Percentiles rank a stretch among this genome's conserved stretches.
Evolutionary conservation across 2,329 filamentous ascomycete species (phyloP).

Genomic region (Trichoderma sp.): DNA sequence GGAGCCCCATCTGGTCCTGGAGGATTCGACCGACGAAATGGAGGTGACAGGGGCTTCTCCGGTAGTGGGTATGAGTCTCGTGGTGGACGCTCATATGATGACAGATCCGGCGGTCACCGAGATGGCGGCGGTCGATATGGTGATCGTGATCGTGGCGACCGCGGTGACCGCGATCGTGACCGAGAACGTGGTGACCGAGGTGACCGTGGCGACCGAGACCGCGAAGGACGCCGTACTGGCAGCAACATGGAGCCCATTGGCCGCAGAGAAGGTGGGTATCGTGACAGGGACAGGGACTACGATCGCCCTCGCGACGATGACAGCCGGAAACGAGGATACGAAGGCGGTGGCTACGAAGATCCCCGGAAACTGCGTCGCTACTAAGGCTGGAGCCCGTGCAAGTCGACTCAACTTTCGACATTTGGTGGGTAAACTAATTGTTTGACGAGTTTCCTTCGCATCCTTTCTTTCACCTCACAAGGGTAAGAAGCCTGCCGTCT

Average conservation of each 20-base stretch:
- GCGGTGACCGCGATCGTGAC: slow-evolving; percentile 45
- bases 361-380: slow-evolving; percentile 66
- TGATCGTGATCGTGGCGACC: slow-evolving; percentile 47
- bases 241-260: slow-evolving; percentile 85
- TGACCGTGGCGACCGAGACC: slow-evolving; percentile 24
- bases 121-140: slow-evolving; percentile 46
- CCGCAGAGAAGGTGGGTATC: slow-evolving; percentile 62
- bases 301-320: slow-evolving; percentile 61
- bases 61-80: slow-evolving; percentile 58
- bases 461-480: slow-evolving; percentile 15
- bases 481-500: slow-evolving; percentile 21
- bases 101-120: slow-evolving; percentile 56
- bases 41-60: slow-evolving; percentile 44
- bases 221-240: slow-evolving; percentile 56
- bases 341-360: slow-evolving; percentile 80
- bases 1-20: slow-evolving; percentile 64
- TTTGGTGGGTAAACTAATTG: slow-evolving; percentile 18
- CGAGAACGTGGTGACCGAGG: slow-evolving; percentile 34
- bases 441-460: slow-evolving; percentile 15
- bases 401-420: slow-evolving; percentile 3
- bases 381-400: slow-evolving; percentile 37
- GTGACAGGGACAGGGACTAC: slow-evolving; percentile 45
- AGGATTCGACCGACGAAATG: slow-evolving; percentile 49
- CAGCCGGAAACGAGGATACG: slow-evolving; percentile 69
- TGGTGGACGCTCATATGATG: slow-evolving; percentile 61